These are phyloP conservation scores for Saturnispora ahearnii DNA, from an alignment of 805 yeast species.

Conservation along the genomic window DNA sequence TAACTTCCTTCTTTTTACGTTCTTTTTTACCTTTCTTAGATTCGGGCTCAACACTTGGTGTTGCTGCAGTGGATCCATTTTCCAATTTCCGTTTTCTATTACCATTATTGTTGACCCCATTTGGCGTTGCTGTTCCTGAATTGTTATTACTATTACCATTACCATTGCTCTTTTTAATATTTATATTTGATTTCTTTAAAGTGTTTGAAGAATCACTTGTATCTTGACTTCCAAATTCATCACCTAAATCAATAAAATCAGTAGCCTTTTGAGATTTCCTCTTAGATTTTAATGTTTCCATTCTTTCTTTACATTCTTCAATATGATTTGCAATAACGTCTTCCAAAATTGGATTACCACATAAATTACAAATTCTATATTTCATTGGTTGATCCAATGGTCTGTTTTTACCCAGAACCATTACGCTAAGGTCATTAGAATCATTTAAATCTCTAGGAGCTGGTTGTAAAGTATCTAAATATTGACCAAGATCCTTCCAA, in stretches of 20 bases:
- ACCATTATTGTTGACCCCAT: background rate
- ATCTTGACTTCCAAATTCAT: background rate
- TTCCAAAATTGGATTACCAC: slow-evolving; percentile 37
- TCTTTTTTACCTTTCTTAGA: slow-evolving; percentile 12
- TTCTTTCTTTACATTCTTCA: slow-evolving; percentile 29
- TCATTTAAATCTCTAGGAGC: slow-evolving; percentile 9
- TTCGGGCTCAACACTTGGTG: slow-evolving; percentile 12
- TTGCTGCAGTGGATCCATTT: slow-evolving; percentile 14
- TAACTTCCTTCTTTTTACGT: slow-evolving; percentile 22
- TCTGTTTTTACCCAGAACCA: slow-evolving; percentile 12
- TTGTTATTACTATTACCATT: slow-evolving; percentile 10
- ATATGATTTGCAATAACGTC: slow-evolving; percentile 33
- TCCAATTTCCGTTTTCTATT: background rate
- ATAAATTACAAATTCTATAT: slow-evolving; percentile 39
- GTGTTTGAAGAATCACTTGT: background rate
- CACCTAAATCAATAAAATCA: background rate
- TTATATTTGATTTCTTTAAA: background rate
- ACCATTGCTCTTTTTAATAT: slow-evolving; percentile 4
- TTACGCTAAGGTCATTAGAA: slow-evolving; percentile 7
- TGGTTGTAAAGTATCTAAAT: slow-evolving; percentile 24
- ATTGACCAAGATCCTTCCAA: slow-evolving; percentile 31
- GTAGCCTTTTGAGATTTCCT: background rate
- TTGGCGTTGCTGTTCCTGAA: slow-evolving; percentile 3
- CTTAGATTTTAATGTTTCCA: slow-evolving; percentile 14
- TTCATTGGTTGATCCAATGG: slow-evolving; percentile 33